Percentiles rank a stretch among this genome's conserved stretches.
phyloP scores from a whole-genome alignment of 2,329 filamentous ascomycete genomes.

The Fusarium solani-melongenae region DNA sequence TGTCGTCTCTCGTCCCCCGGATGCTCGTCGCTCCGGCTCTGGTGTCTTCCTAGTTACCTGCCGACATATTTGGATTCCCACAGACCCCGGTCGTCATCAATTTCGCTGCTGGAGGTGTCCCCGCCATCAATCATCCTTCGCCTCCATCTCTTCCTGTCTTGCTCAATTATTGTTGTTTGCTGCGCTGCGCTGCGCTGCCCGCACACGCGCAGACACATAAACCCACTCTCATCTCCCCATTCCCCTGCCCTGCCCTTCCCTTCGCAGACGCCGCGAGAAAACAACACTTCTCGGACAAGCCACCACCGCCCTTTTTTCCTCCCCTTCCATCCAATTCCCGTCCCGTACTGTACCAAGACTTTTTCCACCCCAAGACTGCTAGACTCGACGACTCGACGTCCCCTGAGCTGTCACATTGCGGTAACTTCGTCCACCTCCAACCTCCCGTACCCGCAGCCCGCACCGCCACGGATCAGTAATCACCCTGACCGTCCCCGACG shows the following conservation, averaged over 20 bases:
- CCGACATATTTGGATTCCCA: conserved; percentile 11
- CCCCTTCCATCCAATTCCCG: neutral
- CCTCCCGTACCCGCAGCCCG: conserved; percentile 16
- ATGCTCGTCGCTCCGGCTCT: conserved; percentile 25
- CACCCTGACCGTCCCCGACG: conserved; percentile 3
- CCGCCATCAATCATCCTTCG: conserved; percentile 1
- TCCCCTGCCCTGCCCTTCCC: conserved; percentile 14
- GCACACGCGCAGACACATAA: conserved; percentile 10
- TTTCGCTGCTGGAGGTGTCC: neutral
- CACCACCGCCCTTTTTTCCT: neutral
- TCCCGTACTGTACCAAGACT: conserved; percentile 8
- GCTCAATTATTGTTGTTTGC: neutral
- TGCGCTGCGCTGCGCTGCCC: conserved; percentile 9
- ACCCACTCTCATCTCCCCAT: conserved; percentile 1
- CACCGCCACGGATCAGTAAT: conserved; percentile 32
- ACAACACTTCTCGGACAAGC: neutral
- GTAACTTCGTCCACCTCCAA: conserved; percentile 10
- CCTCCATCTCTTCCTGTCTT: neutral
- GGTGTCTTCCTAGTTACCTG: conserved; percentile 3
- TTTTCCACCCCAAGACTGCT: neutral
- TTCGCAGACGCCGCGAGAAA: conserved; percentile 24
- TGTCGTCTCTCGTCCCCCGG: conserved; percentile 14
- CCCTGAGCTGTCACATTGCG: neutral
- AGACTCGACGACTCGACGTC: conserved; percentile 2
- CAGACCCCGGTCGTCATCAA: conserved; percentile 14